phyloP scores from a whole-genome alignment of 306 rosid genomes.

The Boehmeria nivea region DNA sequence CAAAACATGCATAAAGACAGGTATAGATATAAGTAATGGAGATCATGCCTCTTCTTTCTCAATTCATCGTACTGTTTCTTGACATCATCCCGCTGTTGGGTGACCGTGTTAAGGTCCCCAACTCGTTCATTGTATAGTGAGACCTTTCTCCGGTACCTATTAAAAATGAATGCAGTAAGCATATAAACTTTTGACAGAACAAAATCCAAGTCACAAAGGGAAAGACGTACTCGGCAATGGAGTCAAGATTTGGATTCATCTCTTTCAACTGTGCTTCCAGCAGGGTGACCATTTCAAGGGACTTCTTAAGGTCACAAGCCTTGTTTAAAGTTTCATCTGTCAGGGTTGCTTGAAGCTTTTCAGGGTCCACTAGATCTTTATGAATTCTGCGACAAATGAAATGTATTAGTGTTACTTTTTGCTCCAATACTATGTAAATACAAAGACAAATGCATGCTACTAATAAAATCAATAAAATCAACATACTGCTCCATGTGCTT shows the following conservation, averaged over 20 bases:
- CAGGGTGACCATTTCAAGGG: slow-evolving; percentile 65
- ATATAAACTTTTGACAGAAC: background rate
- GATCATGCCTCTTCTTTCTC: slow-evolving; percentile 74
- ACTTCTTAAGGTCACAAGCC: slow-evolving; percentile 61
- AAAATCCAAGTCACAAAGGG: slow-evolving; percentile 15
- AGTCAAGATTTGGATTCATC: slow-evolving; percentile 97
- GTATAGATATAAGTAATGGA: background rate
- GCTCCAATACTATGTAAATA: background rate
- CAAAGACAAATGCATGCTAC: background rate
- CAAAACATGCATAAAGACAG: background rate
- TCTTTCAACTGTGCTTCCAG: slow-evolving; percentile 87
- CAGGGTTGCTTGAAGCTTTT: slow-evolving; percentile 69
- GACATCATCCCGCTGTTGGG: slow-evolving; percentile 73
- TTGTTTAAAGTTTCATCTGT: slow-evolving; percentile 46
- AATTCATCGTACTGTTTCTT: slow-evolving; percentile 82
- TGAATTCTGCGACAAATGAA: slow-evolving; percentile 55
- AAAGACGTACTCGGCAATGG: slow-evolving; percentile 73
- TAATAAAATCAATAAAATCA: slow-evolving; percentile 11
- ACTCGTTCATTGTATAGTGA: slow-evolving; percentile 73
- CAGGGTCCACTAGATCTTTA: slow-evolving; percentile 73
- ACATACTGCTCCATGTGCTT: slow-evolving; percentile 94
- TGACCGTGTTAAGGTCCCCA: slow-evolving; percentile 75
- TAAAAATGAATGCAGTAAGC: slow-evolving; percentile 15
- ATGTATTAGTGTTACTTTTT: background rate
- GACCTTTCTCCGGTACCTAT: slow-evolving; percentile 79